Percentiles rank a stretch among this genome's conserved stretches.
phyloP scores from a whole-genome alignment of 2,329 filamentous ascomycete genomes.

The Cercospora zeae-maydis region DNA sequence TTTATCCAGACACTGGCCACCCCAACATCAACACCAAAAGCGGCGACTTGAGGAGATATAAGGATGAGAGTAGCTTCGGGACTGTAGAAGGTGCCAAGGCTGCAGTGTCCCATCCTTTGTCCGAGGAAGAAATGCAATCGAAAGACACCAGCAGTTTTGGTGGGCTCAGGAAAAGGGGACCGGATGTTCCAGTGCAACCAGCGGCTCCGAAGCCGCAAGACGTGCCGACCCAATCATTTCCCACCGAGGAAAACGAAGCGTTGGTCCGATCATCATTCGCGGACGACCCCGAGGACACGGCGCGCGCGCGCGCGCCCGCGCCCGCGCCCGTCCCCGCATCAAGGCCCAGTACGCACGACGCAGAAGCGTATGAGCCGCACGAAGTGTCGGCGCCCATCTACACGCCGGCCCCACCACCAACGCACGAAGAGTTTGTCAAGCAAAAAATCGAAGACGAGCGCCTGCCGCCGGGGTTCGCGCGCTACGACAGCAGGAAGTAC shows the following conservation, averaged over 20 bases:
- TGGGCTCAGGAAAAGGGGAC: neutral
- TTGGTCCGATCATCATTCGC: conserved; percentile 5
- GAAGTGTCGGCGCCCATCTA: conserved; percentile 20
- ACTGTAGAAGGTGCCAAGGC: neutral
- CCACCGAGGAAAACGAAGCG: conserved; percentile 2
- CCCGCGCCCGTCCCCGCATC: neutral
- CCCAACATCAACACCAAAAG: neutral
- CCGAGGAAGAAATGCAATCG: neutral
- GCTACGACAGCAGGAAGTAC: conserved; percentile 40
- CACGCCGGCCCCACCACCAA: conserved; percentile 28
- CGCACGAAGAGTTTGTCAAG: conserved; percentile 34
- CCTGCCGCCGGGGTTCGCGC: conserved; percentile 42
- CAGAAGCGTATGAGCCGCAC: conserved; percentile 5
- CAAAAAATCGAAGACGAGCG: conserved; percentile 40
- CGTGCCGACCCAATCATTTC: conserved; percentile 1
- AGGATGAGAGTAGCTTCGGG: conserved; percentile 5
- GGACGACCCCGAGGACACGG: neutral
- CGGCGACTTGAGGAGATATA: neutral
- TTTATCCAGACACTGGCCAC: conserved; percentile 3
- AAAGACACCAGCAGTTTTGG: conserved; percentile 5
- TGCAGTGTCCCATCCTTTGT: neutral
- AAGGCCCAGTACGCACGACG: neutral
- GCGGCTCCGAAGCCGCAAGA: conserved; percentile 1
- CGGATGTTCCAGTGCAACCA: neutral
- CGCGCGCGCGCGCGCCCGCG: neutral